Percentiles rank a stretch among this genome's conserved stretches.
phyloP scores from a whole-genome alignment of 768 basidiomycete genomes.

The Clavulina sp. region DNA sequence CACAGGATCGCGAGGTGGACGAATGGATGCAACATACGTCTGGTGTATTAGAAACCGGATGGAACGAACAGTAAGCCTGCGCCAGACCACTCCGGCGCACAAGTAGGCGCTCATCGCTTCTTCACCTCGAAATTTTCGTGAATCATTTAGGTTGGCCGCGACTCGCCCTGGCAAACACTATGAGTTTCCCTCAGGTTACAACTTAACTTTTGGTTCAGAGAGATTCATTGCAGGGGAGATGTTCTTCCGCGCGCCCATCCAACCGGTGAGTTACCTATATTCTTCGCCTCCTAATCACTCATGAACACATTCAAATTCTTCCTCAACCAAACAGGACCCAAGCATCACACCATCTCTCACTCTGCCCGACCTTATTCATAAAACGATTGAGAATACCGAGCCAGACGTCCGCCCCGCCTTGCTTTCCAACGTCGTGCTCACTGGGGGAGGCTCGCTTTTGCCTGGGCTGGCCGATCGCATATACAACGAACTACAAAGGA shows the following conservation, averaged over 20 bases:
- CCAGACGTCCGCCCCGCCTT: slow-evolving; percentile 81
- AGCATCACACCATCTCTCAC: slow-evolving; percentile 17
- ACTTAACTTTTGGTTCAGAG: slow-evolving; percentile 62
- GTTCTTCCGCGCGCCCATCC: slow-evolving; percentile 56
- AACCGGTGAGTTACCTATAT: slow-evolving; percentile 10
- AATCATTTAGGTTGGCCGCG: slow-evolving; percentile 38
- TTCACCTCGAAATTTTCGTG: too few relatives aligned
- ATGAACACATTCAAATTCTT: background rate
- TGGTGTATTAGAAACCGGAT: slow-evolving; percentile 70
- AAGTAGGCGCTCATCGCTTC: background rate
- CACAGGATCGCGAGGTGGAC: slow-evolving; percentile 68
- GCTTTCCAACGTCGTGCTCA: slow-evolving; percentile 83
- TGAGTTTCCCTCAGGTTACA: slow-evolving; percentile 93
- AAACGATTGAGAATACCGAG: slow-evolving; percentile 71
- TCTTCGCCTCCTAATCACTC: background rate
- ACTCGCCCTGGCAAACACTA: slow-evolving; percentile 48
- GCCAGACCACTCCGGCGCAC: background rate
- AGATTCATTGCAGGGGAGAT: slow-evolving; percentile 76
- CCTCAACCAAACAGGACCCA: too few relatives aligned
- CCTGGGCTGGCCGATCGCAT: slow-evolving; percentile 76
- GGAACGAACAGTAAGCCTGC: slow-evolving; percentile 39
- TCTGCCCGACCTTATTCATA: slow-evolving; percentile 56
- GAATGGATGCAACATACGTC: slow-evolving; percentile 85
- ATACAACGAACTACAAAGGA: slow-evolving; percentile 49
- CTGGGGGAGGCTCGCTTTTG: slow-evolving; percentile 84